A percentile compares a stretch with the other conserved stretches of the same genome.
phyloP scores from a whole-genome alignment of 345 rosid species.

The Ricinus communis region DNA sequence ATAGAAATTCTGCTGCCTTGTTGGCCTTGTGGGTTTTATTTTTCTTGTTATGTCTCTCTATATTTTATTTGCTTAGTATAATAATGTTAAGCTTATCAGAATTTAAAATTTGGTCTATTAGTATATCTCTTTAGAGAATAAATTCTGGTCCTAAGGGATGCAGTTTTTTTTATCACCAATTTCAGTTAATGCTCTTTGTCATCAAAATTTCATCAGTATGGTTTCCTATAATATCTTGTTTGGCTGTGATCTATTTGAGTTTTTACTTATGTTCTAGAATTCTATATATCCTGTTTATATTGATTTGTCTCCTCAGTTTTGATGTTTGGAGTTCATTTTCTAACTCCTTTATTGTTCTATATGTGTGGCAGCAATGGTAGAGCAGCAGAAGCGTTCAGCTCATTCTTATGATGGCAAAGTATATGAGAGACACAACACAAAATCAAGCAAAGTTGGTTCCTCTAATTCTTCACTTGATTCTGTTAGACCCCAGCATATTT shows the following conservation, averaged over 20 bases:
- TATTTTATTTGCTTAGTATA: not conserved
- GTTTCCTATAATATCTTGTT: not conserved
- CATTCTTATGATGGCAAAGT: slow-evolving; percentile 62
- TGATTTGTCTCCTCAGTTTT: not conserved
- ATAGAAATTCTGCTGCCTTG: not conserved
- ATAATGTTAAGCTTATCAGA: not conserved
- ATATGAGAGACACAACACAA: slow-evolving; percentile 53
- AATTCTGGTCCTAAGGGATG: not conserved
- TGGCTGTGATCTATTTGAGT: not conserved
- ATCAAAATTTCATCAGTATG: not conserved
- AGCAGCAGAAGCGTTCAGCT: slow-evolving; percentile 48
- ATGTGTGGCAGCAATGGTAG: slow-evolving; percentile 40
- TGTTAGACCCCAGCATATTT: slow-evolving; percentile 4
- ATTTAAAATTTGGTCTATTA: not conserved
- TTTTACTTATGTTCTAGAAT: not conserved
- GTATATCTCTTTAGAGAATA: not conserved
- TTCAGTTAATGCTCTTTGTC: not conserved
- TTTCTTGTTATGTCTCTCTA: too few relatives aligned
- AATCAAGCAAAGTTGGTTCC: slow-evolving; percentile 66
- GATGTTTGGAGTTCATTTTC: not conserved
- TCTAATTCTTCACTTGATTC: slow-evolving; percentile 19
- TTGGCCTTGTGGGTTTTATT: not conserved
- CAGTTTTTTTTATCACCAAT: not conserved
- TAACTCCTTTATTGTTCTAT: slow-evolving; percentile 16
- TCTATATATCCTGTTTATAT: not conserved